Base-by-base conservation (phyloP, 352 stramenopile species). In the Phytophthora cajani region DNA sequence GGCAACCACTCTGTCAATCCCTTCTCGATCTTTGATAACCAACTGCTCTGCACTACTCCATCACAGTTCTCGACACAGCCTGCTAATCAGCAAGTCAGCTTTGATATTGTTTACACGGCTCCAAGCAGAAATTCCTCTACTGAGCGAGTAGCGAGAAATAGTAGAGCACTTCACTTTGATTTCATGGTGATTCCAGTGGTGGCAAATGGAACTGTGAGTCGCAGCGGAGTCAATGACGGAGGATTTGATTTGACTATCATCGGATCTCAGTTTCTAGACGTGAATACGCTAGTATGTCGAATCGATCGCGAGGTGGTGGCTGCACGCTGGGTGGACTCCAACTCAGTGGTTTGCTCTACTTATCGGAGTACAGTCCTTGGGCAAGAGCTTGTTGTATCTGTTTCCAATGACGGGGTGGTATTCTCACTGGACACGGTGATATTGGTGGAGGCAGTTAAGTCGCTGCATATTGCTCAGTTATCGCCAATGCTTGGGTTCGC, bases 381-480 rank as follows among this genome's bases (percentile, higher is more conserved):
- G 1, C 46, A 72, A 40, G 38, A 65, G 12, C 14, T 83, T 36
- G 55, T 51, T 44, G 56, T 85, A 33, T 67, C 79, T 12, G 61
- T 80, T 25, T 79, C 75, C 2, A 84, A 84, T 58, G 70, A 85
- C 17, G 72, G 74, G 0, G 11, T 71, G 3, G 5, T 66, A 16
- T 87, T 77, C 64, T 84, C 79, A 32, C 2, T 32, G 27, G n/a
- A 52, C 19, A 44, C 56, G 32, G 19, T 38, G 10, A 23, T 75
- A 25, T n/a, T 19, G 1, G 11, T 74, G 17, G 44, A 70, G 25
- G 6, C 3, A 8, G n/a, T 40, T 11, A 38, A 38, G 1, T 25
- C 60, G 42, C 51, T 78, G 11, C 51, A 63, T 8, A 25, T 84
- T 8, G 57, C 58, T 46, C 30, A 9, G 38, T 19, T 86, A n/a